Evolutionary conservation across 2,329 filamentous ascomycete species (phyloP).

Genomic region (Stemphylium vesicarium): DNA sequence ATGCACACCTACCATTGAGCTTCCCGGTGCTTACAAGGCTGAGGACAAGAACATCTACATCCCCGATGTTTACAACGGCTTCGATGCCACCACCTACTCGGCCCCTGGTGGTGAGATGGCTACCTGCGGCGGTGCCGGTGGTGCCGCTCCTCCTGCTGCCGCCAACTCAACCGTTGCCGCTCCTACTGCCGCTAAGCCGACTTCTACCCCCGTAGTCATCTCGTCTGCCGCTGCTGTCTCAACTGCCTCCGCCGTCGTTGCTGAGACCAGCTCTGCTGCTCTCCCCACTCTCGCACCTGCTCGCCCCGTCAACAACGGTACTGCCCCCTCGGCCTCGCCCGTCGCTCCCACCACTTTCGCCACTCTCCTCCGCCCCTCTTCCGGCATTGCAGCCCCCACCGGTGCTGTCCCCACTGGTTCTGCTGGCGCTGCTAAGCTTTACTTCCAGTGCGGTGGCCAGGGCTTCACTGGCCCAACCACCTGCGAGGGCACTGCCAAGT

Average conservation of each 20-base stretch:
- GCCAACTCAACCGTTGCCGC: constrained; percentile 19
- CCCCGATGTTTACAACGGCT: constrained; percentile 46
- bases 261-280: constrained; percentile 4
- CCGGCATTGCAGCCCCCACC: constrained; percentile 10
- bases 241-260: neutral
- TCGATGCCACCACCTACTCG: constrained; percentile 36
- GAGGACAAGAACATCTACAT: constrained; percentile 46
- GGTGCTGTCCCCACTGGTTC: constrained; percentile 28
- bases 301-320: constrained; percentile 7
- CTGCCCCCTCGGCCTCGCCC: constrained; percentile 7
- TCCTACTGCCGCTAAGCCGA: constrained; percentile 4
- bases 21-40: constrained; percentile 50
- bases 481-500: constrained; percentile 48
- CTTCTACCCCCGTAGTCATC: constrained; percentile 5
- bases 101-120: constrained; percentile 40
- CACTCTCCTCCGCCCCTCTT: constrained; percentile 14
- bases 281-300: constrained; percentile 6
- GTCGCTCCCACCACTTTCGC: constrained; percentile 14
- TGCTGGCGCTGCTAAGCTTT: constrained; percentile 14
- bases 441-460: constrained; percentile 43
- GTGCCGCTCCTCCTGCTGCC: constrained; percentile 17
- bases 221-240: neutral
- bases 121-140: constrained; percentile 33
- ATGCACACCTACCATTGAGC: constrained; percentile 49
- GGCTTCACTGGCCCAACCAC: constrained; percentile 47